These are phyloP conservation scores for Syncephalastrum contaminatum DNA, from an alignment of 371 early-diverging fungal species.

Conservation along the genomic window DNA sequence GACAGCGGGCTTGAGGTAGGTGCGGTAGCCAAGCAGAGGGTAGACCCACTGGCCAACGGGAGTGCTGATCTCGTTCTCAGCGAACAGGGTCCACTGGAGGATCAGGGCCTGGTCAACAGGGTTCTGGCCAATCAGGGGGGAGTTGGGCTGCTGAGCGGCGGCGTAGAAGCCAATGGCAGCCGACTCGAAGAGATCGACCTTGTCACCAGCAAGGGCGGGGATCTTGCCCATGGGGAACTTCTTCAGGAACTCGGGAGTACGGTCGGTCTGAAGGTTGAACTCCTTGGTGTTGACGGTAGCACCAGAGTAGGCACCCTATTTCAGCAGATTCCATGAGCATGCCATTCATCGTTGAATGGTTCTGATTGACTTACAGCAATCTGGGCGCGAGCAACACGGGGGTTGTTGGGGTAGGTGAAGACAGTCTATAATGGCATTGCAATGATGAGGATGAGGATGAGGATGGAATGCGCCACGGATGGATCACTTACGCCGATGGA, in stretches of 20 bases:
- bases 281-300: slow-evolving; percentile 66
- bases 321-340: background rate
- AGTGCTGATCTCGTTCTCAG: slow-evolving; percentile 59
- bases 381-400: slow-evolving; percentile 60
- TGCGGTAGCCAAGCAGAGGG: slow-evolving; percentile 65
- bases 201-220: slow-evolving; percentile 79
- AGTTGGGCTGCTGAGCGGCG: slow-evolving; percentile 62
- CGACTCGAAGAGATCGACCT: slow-evolving; percentile 75
- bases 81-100: slow-evolving; percentile 75
- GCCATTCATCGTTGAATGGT: background rate
- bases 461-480: slow-evolving; percentile 7
- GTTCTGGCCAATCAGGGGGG: slow-evolving; percentile 63
- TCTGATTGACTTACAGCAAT: slow-evolving; percentile 53
- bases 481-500: slow-evolving; percentile 17
- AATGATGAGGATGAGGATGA: background rate
- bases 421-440: slow-evolving; percentile 31
- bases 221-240: slow-evolving; percentile 86
- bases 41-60: slow-evolving; percentile 56
- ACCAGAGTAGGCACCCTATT: slow-evolving; percentile 68
- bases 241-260: slow-evolving; percentile 73
- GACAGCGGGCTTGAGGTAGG: slow-evolving; percentile 68
- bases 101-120: slow-evolving; percentile 75
- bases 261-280: slow-evolving; percentile 68
- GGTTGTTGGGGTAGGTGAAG: slow-evolving; percentile 55
- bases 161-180: slow-evolving; percentile 89